Evolutionary conservation across 106 monocot species (phyloP).

Genomic region (Allium fistulosum): DNA sequence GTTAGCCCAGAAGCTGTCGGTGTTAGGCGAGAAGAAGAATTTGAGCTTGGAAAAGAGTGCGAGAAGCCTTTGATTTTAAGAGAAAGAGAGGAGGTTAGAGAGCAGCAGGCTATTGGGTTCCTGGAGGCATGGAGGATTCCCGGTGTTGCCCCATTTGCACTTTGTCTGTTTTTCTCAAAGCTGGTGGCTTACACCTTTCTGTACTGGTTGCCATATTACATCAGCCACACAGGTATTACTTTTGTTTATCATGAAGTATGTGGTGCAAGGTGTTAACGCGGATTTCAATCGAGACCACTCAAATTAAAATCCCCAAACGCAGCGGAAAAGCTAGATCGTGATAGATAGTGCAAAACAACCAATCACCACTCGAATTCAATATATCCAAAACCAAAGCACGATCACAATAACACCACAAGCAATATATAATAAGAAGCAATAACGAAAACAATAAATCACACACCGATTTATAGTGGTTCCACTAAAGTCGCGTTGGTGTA

Average conservation of each 20-base stretch:
- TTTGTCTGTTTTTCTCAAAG: constrained; percentile 69
- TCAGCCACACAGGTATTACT: constrained; percentile 51
- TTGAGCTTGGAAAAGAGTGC: constrained; percentile 11
- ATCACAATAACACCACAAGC: too few species aligned
- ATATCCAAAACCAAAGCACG: too few species aligned
- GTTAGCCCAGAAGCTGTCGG: constrained; percentile 50
- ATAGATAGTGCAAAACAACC: too few species aligned
- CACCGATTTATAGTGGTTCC: too few species aligned
- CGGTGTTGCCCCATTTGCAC: constrained; percentile 56
- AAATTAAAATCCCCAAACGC: too few species aligned
- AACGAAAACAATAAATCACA: too few species aligned
- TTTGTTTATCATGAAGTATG: not conserved
- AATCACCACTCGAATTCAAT: too few species aligned
- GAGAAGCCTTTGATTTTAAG: constrained; percentile 25
- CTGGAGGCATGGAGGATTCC: constrained; percentile 67
- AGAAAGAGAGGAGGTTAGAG: constrained; percentile 17
- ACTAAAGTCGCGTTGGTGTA: too few species aligned
- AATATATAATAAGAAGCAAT: too few species aligned
- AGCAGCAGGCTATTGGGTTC: constrained; percentile 39
- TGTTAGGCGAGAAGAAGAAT: constrained; percentile 24
- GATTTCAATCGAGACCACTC: too few species aligned
- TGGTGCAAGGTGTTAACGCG: too few species aligned
- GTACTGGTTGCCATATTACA: constrained; percentile 74
- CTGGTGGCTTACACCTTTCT: constrained; percentile 70
- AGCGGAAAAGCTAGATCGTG: too few species aligned